Conservation (phyloP, 2,329 filamentous ascomycete genomes). For the Colletotrichum higginsianum region DNA sequence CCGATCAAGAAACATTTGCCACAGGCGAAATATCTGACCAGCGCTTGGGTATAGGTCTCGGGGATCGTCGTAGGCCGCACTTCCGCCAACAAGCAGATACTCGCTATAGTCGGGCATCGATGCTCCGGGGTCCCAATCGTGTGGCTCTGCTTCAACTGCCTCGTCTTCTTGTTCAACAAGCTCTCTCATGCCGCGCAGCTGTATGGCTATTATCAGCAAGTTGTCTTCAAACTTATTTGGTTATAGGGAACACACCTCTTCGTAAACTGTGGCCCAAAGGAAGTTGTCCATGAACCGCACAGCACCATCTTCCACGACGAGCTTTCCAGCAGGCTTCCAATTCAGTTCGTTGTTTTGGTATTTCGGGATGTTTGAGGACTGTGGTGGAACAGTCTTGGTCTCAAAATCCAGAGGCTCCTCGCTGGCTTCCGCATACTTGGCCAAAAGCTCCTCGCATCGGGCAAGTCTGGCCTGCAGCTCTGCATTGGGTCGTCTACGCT, state of each 20-base stretch:
- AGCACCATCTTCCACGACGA: conserved; percentile 68
- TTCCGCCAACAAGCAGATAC: conserved; percentile 26
- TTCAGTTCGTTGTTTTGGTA: conserved; percentile 42
- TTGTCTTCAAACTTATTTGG: not conserved
- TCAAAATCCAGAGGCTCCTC: conserved; percentile 23
- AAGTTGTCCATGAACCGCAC: conserved; percentile 71
- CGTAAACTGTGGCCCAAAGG: conserved; percentile 68
- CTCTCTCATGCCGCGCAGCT: conserved; percentile 31
- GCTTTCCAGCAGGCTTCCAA: conserved; percentile 64
- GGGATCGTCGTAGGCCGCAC: not conserved
- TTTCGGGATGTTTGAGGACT: conserved; percentile 17
- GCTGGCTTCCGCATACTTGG: conserved; percentile 64
- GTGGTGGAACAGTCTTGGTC: conserved; percentile 1
- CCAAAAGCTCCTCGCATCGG: conserved; percentile 70
- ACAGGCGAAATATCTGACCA: conserved; percentile 66
- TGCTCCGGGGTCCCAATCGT: conserved; percentile 31
- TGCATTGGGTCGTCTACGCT: conserved; percentile 71
- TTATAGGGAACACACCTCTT: conserved; percentile 62
- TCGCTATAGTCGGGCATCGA: conserved; percentile 38
- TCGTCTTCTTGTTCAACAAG: conserved; percentile 20
- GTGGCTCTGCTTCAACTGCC: not conserved
- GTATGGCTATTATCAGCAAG: not conserved
- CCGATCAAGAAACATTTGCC: conserved; percentile 81
- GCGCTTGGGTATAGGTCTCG: conserved; percentile 25
- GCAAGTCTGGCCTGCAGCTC: conserved; percentile 73